phyloP scores from a whole-genome alignment of 2,329 filamentous ascomycete genomes.

The Fusarium sp. region DNA sequence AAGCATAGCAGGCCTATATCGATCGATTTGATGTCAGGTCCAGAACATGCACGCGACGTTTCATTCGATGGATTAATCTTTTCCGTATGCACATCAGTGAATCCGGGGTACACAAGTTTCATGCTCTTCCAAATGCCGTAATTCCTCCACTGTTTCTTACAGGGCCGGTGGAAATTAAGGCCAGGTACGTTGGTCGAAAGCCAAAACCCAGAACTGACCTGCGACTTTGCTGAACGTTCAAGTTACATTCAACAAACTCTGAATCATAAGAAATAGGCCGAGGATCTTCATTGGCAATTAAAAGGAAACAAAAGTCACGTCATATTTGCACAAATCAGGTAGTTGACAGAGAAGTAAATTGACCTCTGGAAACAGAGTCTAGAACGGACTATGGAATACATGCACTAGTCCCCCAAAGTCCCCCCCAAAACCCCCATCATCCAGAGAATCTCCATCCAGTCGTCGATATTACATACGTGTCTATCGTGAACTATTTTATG shows the following conservation, averaged over 20 bases:
- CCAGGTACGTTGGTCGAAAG: not conserved
- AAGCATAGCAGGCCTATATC: conserved; percentile 4
- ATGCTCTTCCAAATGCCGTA: not conserved
- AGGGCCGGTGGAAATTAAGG: not conserved
- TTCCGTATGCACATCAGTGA: not conserved
- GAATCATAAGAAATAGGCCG: not conserved
- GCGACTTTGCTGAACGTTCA: not conserved
- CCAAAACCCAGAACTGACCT: not conserved
- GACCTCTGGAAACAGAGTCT: conserved; percentile 12
- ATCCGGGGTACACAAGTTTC: conserved; percentile 14
- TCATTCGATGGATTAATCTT: conserved; percentile 7
- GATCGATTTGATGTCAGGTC: not conserved
- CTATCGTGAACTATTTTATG: conserved; percentile 33
- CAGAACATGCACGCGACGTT: not conserved
- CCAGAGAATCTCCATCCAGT: conserved; percentile 26
- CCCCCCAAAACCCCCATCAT: not conserved
- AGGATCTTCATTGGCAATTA: not conserved
- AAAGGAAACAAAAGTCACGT: not conserved
- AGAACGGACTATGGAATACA: conserved; percentile 26
- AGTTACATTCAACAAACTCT: not conserved
- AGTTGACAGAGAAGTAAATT: conserved; percentile 14
- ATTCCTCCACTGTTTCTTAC: not conserved
- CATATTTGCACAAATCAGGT: rapidly evolving
- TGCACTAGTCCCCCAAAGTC: conserved; percentile 3
- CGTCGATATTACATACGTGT: conserved; percentile 33